Base-by-base conservation (phyloP, 2,329 filamentous ascomycete genomes). In the Pezicula rhizophila region DNA sequence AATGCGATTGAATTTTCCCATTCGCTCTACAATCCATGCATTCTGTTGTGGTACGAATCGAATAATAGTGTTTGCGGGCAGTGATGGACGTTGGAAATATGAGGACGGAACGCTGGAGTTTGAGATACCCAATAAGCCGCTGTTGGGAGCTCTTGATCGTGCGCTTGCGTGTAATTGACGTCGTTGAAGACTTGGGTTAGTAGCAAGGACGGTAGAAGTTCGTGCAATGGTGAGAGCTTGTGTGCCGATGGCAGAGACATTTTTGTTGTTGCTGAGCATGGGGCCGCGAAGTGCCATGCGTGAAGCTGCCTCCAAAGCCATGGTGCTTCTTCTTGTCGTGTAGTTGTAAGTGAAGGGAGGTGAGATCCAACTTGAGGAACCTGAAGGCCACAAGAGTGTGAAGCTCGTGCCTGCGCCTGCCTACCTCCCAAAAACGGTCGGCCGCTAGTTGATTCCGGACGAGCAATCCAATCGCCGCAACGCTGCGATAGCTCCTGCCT, bases 41-140 rank as follows among this genome's bases (percentile, higher is more conserved):
- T 92, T 97, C 75, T 99, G 93, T 71, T 99, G 93, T n/a, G 93
- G 93, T 38, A 99, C 93, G 70, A 97, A 99, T 52, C 92, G 89
- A 61, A 99, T 76, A 54, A 99, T 76, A 4, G 93, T 99, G 71
- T 99, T 99, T 59, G 91, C 88, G 25, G 93, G 93, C 46, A 96
- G 77, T 18, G 78, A 75, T 11, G 77, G 74, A 55, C 79, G 79
- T 65, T 87, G 85, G 69, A 95, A 95, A 70, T 95, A 95, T n/a
- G 86, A 83, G 7, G 84, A 78, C 33, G 85, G 79, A 4, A 74
- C 61, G 47, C 66, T 64, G 12, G 69, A 65, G 45, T 64, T 65
- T 23, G 53, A 58, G 12, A 62, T 54, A 40, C 62, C 63, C 25
- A 65, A 52, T 10, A 65, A 42, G 6, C 57, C 51, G 35, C 50